These are phyloP conservation scores for Rhizopogon sp. DNA, from an alignment of 768 basidiomycete species.

Conservation along the genomic window DNA sequence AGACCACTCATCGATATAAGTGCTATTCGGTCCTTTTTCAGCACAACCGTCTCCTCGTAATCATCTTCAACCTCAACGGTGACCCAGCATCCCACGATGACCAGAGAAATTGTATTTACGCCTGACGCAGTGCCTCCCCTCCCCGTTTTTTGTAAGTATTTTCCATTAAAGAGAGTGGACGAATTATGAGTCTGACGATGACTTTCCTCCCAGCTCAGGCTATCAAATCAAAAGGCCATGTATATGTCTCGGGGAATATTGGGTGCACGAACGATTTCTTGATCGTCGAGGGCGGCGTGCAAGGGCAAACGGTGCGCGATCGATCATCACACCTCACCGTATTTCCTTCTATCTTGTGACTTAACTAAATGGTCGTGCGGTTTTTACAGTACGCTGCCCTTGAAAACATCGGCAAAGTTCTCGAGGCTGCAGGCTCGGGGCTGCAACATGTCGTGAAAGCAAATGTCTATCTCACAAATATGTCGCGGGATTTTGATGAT, in stretches of 20 bases:
- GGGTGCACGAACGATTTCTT: constrained; percentile 26
- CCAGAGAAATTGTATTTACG: constrained; percentile 23
- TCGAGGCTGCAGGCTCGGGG: constrained; percentile 33
- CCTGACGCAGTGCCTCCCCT: constrained; percentile 29
- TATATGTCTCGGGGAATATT: constrained; percentile 39
- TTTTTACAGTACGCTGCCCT: constrained; percentile 28
- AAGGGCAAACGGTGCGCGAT: constrained; percentile 31
- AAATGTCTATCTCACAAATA: constrained; percentile 34
- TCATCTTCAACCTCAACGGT: not conserved
- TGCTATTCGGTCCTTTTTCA: not conserved
- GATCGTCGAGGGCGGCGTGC: constrained; percentile 32
- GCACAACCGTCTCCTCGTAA: not conserved
- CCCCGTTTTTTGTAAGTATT: constrained; percentile 27
- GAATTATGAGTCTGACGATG: not conserved
- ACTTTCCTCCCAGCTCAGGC: constrained; percentile 28
- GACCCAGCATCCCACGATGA: constrained; percentile 13
- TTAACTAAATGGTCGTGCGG: not conserved
- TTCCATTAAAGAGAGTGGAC: too few relatives aligned
- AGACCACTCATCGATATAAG: not conserved
- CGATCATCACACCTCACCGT: not conserved
- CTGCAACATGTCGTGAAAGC: constrained; percentile 35
- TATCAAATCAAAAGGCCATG: constrained; percentile 26
- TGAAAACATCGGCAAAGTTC: constrained; percentile 32
- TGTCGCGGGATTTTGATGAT: constrained; percentile 29
- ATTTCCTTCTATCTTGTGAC: not conserved